Base-by-base conservation (phyloP, 176 grass and related monocot genomes). In the Tillandsia leiboldiana region DNA sequence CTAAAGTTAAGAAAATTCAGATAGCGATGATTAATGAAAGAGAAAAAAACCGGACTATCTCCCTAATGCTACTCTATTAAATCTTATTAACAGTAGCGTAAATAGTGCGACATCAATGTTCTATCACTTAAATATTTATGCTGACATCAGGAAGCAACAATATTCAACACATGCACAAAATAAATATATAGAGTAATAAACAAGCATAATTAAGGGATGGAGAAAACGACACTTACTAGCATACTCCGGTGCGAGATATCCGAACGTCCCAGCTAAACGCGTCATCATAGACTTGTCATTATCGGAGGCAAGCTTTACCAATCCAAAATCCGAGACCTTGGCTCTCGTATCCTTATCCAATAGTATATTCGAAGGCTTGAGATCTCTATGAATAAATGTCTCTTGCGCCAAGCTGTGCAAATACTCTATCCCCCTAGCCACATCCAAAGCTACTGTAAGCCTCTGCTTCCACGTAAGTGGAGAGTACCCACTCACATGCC, bases 311-410 rank as follows among this genome's bases (percentile, higher is more conserved):
- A 86, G 89, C 74, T 97, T 97, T 68, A 92, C 94, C 72, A 97
- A 79, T 51, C 94, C 94, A 87, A 97, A 97, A 79, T 97, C 94
- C 13, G 94, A 97, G 72, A 97, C 94, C 76, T 97, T 97, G 12
- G 94, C 94, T 82, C 94, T 87, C 66, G 90, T 83, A 56, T 97
- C 86, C 52, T 85, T 73, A 28, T 97, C 89, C n/a, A 97, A 63
- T 49, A 97, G 85, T 90, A 97, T 97, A 84, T 97, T 97, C 53
- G 88, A 90, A 80, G 89, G 94, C 77, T 97, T 97, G 67, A 97
- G 61, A 78, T 97, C 94, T 75, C 94, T 88, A 78, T 97, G 94
- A 73, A 97, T 97, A 76, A 97, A 97, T 63, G 79, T 97, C 80
- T 97, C 89, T 23, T 97, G 94, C 2, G 94, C 94, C 82, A 97